These are phyloP conservation scores for Irpex sp. DNA, from an alignment of 1,284 basidiomycete genomes.

Conservation along the genomic window DNA sequence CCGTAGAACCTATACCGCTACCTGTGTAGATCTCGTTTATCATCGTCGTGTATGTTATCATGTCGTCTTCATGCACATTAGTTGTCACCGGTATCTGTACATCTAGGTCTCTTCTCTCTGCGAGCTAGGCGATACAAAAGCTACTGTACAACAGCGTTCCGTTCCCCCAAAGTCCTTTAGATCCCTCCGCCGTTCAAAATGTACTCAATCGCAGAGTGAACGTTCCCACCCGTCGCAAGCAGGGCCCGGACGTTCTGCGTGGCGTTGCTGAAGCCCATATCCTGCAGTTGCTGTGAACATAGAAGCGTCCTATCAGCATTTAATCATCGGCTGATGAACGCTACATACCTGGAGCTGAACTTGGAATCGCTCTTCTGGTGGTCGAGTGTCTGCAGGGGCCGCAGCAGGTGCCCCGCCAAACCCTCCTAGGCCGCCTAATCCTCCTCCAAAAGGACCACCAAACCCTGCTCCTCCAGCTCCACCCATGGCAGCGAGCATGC, in stretches of 20 bases:
- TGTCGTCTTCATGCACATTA: background rate
- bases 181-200: conserved; percentile 76
- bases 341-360: conserved; percentile 67
- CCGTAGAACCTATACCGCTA: background rate
- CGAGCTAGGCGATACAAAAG: background rate
- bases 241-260: conserved; percentile 86
- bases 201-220: conserved; percentile 87
- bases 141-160: conserved; percentile 6
- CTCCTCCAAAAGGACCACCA: conserved; percentile 26
- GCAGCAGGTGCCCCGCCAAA: conserved; percentile 25
- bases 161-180: conserved; percentile 22
- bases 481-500: conserved; percentile 34
- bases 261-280: conserved; percentile 84
- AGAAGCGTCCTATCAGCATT: background rate
- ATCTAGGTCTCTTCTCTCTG: background rate
- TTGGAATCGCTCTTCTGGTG: conserved; percentile 86
- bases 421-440: conserved; percentile 10
- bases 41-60: background rate
- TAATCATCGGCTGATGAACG: background rate
- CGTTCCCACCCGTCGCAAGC: conserved; percentile 83
- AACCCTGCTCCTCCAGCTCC: conserved; percentile 28
- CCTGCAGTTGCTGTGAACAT: conserved; percentile 67
- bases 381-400: conserved; percentile 59
- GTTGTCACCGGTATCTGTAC: background rate
- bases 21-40: background rate